phyloP scores from a whole-genome alignment of 495 filamentous ascomycete genomes.

The Aspergillus kassunensis region DNA sequence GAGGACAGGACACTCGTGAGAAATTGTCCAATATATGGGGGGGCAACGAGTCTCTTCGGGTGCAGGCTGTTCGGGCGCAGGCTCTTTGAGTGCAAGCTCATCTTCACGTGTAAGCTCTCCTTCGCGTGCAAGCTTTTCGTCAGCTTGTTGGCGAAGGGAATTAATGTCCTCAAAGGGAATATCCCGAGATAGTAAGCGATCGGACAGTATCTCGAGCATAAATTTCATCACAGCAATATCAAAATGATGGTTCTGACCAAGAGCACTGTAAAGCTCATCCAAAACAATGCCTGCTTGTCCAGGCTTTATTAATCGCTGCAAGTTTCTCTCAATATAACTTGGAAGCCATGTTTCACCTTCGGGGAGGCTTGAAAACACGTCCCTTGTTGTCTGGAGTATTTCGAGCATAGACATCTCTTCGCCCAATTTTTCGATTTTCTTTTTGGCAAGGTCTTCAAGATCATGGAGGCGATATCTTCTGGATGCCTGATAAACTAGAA shows the following conservation, averaged over 20 bases:
- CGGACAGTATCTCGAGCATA: neutral
- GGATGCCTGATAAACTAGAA: slow-evolving; percentile 14
- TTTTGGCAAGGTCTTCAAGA: slow-evolving; percentile 10
- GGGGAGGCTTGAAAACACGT: slow-evolving; percentile 11
- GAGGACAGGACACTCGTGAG: too few relatives aligned
- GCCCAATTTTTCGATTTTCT: slow-evolving; percentile 8
- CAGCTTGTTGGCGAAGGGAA: too few relatives aligned
- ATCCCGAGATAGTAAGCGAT: neutral
- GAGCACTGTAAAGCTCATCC: neutral
- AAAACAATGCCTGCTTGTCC: too few relatives aligned
- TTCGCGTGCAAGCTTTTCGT: too few relatives aligned
- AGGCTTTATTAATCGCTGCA: too few relatives aligned
- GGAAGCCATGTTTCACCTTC: slow-evolving; percentile 15
- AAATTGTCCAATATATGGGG: too few relatives aligned
- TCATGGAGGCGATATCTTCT: slow-evolving; percentile 3
- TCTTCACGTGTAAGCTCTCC: too few relatives aligned
- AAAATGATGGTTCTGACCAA: neutral
- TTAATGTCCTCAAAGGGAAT: too few relatives aligned
- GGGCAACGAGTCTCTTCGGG: too few relatives aligned
- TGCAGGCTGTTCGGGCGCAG: too few relatives aligned
- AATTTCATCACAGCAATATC: neutral
- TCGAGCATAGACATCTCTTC: neutral
- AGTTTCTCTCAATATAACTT: neutral
- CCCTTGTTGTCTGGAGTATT: slow-evolving; percentile 5
- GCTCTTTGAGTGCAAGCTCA: too few relatives aligned